These are phyloP conservation scores for Suillus luteus DNA, from an alignment of 768 basidiomycete species.

Conservation along the genomic window DNA sequence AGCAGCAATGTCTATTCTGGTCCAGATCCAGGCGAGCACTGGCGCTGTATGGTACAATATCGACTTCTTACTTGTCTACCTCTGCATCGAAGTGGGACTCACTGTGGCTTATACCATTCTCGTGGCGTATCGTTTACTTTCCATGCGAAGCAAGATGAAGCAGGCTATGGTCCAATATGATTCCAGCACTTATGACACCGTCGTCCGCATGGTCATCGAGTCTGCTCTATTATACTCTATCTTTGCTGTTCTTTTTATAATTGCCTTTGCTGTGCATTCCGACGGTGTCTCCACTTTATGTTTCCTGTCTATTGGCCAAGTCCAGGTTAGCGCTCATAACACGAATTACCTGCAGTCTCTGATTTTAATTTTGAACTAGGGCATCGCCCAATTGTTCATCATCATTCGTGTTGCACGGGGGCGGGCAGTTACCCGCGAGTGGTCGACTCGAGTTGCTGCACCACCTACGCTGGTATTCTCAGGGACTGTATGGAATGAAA, in stretches of 20 bases:
- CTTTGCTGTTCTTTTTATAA: conserved; percentile 33
- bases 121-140: conserved; percentile 32
- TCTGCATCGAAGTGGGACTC: conserved; percentile 30
- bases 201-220: conserved; percentile 38
- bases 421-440: conserved; percentile 19
- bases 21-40: conserved; percentile 19
- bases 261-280: conserved; percentile 30
- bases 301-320: conserved; percentile 34
- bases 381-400: conserved; percentile 37
- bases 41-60: conserved; percentile 26
- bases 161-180: conserved; percentile 19
- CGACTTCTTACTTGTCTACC: conserved; percentile 30
- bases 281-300: conserved; percentile 32
- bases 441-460: background rate
- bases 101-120: conserved; percentile 36
- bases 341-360: background rate
- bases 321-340: conserved; percentile 25
- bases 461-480: background rate
- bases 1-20: conserved; percentile 21
- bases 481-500: background rate
- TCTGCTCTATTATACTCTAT: conserved; percentile 34
- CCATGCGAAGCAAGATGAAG: conserved; percentile 21
- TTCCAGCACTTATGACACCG: conserved; percentile 26
- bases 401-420: conserved; percentile 38
- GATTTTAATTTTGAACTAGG: conserved; percentile 20